Conservation (phyloP, 116 monocot genomes). For the Dioscorea cayenensis region DNA sequence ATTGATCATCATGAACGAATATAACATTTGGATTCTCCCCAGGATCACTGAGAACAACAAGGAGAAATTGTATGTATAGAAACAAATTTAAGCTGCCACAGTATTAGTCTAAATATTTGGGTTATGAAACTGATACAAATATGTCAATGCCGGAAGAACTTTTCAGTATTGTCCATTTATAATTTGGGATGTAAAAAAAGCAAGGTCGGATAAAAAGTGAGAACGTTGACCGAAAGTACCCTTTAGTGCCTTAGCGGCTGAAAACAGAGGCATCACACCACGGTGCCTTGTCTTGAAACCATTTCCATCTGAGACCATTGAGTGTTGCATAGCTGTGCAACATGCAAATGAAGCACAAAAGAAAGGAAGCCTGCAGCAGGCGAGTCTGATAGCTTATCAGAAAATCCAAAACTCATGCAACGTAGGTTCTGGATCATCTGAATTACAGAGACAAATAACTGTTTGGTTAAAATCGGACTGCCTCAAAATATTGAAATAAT, state of each 20-base stretch:
- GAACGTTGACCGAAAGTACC: constrained; percentile 16
- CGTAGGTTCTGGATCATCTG: constrained; percentile 80
- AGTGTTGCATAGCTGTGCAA: not conserved
- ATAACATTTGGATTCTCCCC: too few relatives aligned
- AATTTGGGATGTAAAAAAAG: not conserved
- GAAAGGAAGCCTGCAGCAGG: constrained; percentile 47
- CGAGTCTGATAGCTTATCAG: constrained; percentile 65
- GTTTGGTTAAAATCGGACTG: not conserved
- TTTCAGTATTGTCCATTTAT: too few relatives aligned
- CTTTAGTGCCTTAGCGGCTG: constrained; percentile 44
- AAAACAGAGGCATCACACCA: constrained; percentile 97
- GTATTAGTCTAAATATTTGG: too few relatives aligned
- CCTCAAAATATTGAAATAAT: not conserved
- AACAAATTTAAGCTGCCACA: too few relatives aligned
- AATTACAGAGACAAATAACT: not conserved
- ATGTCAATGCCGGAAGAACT: too few relatives aligned
- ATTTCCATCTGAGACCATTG: constrained; percentile 71
- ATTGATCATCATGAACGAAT: too few relatives aligned
- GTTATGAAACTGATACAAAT: too few relatives aligned
- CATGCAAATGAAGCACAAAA: constrained; percentile 6
- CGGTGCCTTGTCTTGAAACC: constrained; percentile 99
- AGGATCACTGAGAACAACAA: too few relatives aligned
- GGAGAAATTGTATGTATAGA: too few relatives aligned
- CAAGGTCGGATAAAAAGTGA: not conserved
- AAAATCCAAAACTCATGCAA: constrained; percentile 98